phyloP scores from a whole-genome alignment of 805 yeast genomes.

The Diddensiella santjacobensis region DNA sequence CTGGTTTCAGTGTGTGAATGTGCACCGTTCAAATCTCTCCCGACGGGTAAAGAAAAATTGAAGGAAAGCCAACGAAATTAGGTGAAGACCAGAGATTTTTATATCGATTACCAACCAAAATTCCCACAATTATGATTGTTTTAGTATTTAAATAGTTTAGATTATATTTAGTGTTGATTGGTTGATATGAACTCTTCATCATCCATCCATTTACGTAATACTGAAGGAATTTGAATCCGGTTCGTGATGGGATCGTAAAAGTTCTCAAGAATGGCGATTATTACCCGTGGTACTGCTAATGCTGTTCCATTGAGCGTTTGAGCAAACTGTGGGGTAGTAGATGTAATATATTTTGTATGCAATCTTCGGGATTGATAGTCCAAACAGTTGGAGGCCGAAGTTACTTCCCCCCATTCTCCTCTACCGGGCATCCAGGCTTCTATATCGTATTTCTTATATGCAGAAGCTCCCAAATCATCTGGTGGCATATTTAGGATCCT shows the following conservation, averaged over 20 bases:
- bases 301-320: slow-evolving; percentile 95
- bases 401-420: slow-evolving; percentile 86
- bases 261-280: slow-evolving; percentile 87
- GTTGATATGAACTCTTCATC: slow-evolving; percentile 40
- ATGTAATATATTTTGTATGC: slow-evolving; percentile 51
- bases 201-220: slow-evolving; percentile 69
- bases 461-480: slow-evolving; percentile 91
- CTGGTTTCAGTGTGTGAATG: too few relatives aligned
- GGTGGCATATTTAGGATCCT: slow-evolving; percentile 85
- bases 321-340: slow-evolving; percentile 44
- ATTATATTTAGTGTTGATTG: too few relatives aligned
- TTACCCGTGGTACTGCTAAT: slow-evolving; percentile 88
- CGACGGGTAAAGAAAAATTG: too few relatives aligned
- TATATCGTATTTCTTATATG: slow-evolving; percentile 83
- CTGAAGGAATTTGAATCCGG: slow-evolving; percentile 61
- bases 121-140: too few relatives aligned
- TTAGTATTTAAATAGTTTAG: too few relatives aligned
- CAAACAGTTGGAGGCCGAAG: slow-evolving; percentile 87
- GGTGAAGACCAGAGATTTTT: too few relatives aligned
- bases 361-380: slow-evolving; percentile 87
- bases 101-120: too few relatives aligned
- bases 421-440: slow-evolving; percentile 99
- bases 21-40: too few relatives aligned
- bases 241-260: slow-evolving; percentile 58
- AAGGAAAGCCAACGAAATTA: too few relatives aligned